Evolutionary conservation across 2,329 filamentous ascomycete genomes (phyloP), one percentile per base, ranked within the genome.

Genomic region (Tolypocladium endophyticum): DNA sequence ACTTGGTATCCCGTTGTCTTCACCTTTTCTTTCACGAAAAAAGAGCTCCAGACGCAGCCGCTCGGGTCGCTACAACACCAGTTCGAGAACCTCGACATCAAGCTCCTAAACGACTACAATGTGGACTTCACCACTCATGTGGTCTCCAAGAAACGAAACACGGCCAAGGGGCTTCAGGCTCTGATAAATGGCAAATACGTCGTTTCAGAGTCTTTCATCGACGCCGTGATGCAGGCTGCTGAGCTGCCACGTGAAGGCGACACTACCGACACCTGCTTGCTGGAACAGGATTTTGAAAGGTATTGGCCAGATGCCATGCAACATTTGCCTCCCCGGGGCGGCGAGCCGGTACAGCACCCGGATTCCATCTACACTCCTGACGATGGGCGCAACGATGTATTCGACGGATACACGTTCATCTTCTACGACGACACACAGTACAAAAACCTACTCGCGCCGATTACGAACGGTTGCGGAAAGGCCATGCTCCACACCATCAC

Each of bases 81-180:
- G 58, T 82, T 97, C 23, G 91, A 95, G 70, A 83, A 87, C 53
- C 80, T 96, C n/a, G 94, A 96, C 69, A 87, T 97, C 72, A 97
- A 97, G 72, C 87, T 91, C 18, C 77, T 89, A 18, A 79, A 83
- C 52, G 87, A 92, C 4, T 97, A 91, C 71, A 76, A 89, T 30
- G 76, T 81, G 33, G 80, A 77, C 20, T 76, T 82, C 35, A 97
- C 93, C 0, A 96, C 93, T 0, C 92, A 97, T 72, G 88, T 96
- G 14, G 86, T 97, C 39, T 87, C 90, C 9, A 89, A 86, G 71
- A 97, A 96, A 74, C 83, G 94, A 55, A 99, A 97, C 71, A 93
- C 91, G 0, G 83, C 92, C 0, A 92, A 91, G 64, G 90, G 90
- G 0, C 79, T 99, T 2, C 91, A 95, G 69, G 93, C 90, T 2